These are phyloP conservation scores for Ceratocystis colombiana DNA, from an alignment of 2,329 filamentous ascomycete genomes.

Conservation along the genomic window DNA sequence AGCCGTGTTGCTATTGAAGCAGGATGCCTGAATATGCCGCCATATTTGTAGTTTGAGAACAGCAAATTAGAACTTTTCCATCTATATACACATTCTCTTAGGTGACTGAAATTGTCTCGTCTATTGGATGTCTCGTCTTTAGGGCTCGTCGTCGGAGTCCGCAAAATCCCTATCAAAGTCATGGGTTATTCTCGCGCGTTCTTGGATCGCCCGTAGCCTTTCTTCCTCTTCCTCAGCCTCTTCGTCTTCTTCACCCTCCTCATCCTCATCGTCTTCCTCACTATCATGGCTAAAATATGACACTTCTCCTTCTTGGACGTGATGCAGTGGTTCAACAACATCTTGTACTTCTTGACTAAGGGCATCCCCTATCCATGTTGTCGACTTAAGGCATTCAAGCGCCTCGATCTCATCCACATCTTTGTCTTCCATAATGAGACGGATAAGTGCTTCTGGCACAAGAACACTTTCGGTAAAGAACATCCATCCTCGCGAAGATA, in stretches of 20 bases:
- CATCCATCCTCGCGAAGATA: conserved; percentile 56
- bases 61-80: not conserved
- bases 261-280: conserved; percentile 10
- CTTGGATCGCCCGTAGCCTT: not conserved
- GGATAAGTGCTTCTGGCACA: conserved; percentile 58
- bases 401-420: conserved; percentile 37
- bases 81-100: conserved; percentile 10
- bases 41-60: not conserved
- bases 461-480: conserved; percentile 64
- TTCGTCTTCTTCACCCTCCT: not conserved
- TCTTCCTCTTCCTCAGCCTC: conserved; percentile 1
- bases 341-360: conserved; percentile 52
- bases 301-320: conserved; percentile 30
- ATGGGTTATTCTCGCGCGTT: conserved; percentile 11
- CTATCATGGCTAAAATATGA: conserved; percentile 3
- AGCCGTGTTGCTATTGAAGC: conserved; percentile 31
- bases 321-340: conserved; percentile 22
- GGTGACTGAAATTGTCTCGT: not conserved
- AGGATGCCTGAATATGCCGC: not conserved
- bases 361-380: conserved; percentile 55
- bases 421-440: conserved; percentile 50
- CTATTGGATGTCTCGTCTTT: not conserved
- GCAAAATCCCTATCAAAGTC: conserved; percentile 11
- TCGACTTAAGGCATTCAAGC: conserved; percentile 52
- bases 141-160: conserved; percentile 13